Evolutionary conservation across 2,329 filamentous ascomycete genomes (phyloP).

Genomic region (Botryosphaeria dothidea): DNA sequence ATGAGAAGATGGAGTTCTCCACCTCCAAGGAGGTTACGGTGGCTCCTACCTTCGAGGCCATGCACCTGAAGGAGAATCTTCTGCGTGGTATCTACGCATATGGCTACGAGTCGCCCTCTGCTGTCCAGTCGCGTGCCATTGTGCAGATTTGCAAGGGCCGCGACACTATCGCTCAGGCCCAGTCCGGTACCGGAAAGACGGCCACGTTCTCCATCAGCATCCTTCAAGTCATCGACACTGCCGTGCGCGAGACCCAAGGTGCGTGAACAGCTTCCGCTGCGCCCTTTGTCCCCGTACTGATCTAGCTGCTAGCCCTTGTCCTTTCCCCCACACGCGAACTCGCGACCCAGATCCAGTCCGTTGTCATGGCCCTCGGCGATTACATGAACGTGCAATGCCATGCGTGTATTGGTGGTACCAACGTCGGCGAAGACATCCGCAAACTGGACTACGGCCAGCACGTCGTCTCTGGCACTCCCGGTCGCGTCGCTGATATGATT

Average conservation of each 20-base stretch:
- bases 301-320: slow-evolving; percentile 66
- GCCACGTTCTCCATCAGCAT: slow-evolving; percentile 96
- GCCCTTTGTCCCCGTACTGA: slow-evolving; percentile 22
- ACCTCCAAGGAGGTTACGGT: slow-evolving; percentile 98
- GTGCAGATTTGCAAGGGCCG: slow-evolving; percentile 99
- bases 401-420: slow-evolving; percentile 96
- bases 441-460: slow-evolving; percentile 98
- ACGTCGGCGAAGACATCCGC: slow-evolving; percentile 95
- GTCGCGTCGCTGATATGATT: slow-evolving; percentile 87
- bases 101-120: slow-evolving; percentile 96
- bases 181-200: slow-evolving; percentile 96
- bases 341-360: slow-evolving; percentile 96
- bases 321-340: slow-evolving; percentile 95
- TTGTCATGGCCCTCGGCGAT: slow-evolving; percentile 99
- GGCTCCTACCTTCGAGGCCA: slow-evolving; percentile 70
- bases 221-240: slow-evolving; percentile 92
- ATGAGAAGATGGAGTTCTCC: slow-evolving; percentile 96
- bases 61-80: slow-evolving; percentile 97
- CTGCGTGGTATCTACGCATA: slow-evolving; percentile 98
- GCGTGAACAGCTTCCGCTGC: slow-evolving; percentile 19
- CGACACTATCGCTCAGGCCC: slow-evolving; percentile 97
- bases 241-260: slow-evolving; percentile 84
- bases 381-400: slow-evolving; percentile 99
- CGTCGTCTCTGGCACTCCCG: slow-evolving; percentile 96
- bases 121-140: slow-evolving; percentile 95